Evolutionary conservation across 2,329 filamentous ascomycete genomes (phyloP).

Genomic region (Elsinoe batatas): DNA sequence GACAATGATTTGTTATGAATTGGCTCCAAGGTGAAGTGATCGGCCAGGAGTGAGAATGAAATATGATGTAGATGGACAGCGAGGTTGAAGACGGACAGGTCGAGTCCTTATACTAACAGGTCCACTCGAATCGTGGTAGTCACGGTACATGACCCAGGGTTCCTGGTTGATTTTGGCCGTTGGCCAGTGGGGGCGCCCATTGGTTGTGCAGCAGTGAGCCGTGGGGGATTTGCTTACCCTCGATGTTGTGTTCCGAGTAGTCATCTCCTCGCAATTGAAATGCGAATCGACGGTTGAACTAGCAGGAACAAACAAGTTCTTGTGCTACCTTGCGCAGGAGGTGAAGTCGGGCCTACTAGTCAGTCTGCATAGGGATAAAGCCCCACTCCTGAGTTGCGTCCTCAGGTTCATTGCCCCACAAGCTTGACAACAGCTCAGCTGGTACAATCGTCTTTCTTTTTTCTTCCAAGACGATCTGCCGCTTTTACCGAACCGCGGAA

Average conservation of each 20-base stretch:
- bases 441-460: constrained; percentile 2
- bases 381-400: background rate
- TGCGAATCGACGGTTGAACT: background rate
- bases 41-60: too few species aligned
- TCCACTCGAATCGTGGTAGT: background rate
- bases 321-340: background rate
- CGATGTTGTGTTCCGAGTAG: background rate
- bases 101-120: background rate
- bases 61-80: background rate
- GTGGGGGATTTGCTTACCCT: background rate
- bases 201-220: background rate
- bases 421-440: background rate
- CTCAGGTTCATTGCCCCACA: background rate
- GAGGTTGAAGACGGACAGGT: too few species aligned
- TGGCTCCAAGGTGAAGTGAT: too few species aligned
- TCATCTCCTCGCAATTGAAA: background rate
- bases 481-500: constrained; percentile 7
- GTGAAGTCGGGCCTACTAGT: constrained; percentile 1
- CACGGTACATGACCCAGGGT: constrained; percentile 8
- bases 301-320: background rate
- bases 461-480: constrained; percentile 1
- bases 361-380: background rate
- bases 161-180: constrained; percentile 10
- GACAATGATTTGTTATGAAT: too few species aligned
- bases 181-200: background rate